These are phyloP conservation scores for Galerina sulciceps DNA, from an alignment of 768 basidiomycete genomes.

Conservation along the genomic window DNA sequence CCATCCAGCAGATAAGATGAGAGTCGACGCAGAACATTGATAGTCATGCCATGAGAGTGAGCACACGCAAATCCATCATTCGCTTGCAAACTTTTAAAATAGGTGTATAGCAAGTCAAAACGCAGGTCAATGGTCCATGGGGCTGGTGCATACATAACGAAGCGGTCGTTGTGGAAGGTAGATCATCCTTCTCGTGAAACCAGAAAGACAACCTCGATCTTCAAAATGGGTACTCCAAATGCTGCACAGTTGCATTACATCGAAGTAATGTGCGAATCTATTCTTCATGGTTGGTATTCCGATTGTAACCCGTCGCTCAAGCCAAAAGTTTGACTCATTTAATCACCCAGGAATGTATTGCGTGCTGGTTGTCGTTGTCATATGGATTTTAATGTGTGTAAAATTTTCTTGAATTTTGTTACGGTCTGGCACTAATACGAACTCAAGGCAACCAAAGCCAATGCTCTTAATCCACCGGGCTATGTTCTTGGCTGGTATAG, in stretches of 20 bases:
- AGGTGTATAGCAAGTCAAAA: too few species aligned
- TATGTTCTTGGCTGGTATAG: not conserved
- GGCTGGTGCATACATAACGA: too few species aligned
- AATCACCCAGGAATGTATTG: conserved; percentile 2
- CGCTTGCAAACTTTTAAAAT: too few species aligned
- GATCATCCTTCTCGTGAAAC: too few species aligned
- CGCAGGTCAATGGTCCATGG: too few species aligned
- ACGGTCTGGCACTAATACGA: not conserved
- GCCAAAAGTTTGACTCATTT: not conserved
- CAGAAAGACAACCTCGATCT: too few species aligned
- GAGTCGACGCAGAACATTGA: too few species aligned
- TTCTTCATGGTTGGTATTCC: not conserved
- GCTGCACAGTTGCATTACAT: conserved; percentile 6
- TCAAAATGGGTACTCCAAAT: conserved; percentile 4
- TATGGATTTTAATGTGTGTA: conserved; percentile 1
- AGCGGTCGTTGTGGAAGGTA: too few species aligned
- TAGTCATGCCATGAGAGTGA: too few species aligned
- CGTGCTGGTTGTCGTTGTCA: not conserved
- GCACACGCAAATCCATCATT: too few species aligned
- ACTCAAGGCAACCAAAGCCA: not conserved
- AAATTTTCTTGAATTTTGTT: not conserved
- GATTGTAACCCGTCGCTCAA: too few species aligned
- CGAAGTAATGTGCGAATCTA: conserved; percentile 8
- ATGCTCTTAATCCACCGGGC: conserved; percentile 4
- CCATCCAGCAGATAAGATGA: too few species aligned